phyloP scores from a whole-genome alignment of 2,329 filamentous ascomycete genomes.

The Leptodontidium sp. region DNA sequence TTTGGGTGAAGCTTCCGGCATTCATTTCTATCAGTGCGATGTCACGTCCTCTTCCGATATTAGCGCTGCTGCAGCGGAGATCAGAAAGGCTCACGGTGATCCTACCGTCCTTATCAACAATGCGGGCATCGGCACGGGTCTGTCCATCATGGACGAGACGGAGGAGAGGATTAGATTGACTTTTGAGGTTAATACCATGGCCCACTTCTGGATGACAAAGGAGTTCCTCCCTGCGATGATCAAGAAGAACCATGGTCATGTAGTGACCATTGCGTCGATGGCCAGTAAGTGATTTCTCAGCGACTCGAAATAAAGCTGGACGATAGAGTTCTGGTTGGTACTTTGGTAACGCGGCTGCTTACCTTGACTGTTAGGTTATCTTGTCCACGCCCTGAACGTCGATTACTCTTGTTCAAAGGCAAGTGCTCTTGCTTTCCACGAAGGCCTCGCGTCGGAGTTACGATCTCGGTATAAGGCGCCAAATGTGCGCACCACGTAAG shows the following conservation, averaged over 20 bases:
- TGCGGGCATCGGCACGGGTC: constrained; percentile 67
- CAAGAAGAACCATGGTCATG: constrained; percentile 70
- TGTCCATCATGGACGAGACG: constrained; percentile 63
- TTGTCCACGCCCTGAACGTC: constrained; percentile 49
- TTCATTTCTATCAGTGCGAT: constrained; percentile 73
- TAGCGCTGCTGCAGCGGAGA: constrained; percentile 56
- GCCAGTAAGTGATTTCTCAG: constrained; percentile 13
- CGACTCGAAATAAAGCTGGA: constrained; percentile 3
- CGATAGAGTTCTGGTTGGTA: too few species aligned
- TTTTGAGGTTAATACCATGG: constrained; percentile 74
- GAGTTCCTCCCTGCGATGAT: constrained; percentile 75
- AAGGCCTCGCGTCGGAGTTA: constrained; percentile 67
- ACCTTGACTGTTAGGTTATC: constrained; percentile 23
- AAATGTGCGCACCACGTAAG: constrained; percentile 58
- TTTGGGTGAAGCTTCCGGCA: constrained; percentile 53
- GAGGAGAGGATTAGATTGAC: constrained; percentile 67
- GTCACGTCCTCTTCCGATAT: constrained; percentile 66
- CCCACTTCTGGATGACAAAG: constrained; percentile 69
- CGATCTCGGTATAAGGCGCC: constrained; percentile 67
- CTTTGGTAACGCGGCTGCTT: neutral
- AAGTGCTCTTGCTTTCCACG: constrained; percentile 71
- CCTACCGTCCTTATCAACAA: constrained; percentile 79
- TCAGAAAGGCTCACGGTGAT: constrained; percentile 64
- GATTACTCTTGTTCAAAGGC: constrained; percentile 76
- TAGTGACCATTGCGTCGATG: constrained; percentile 54